Evolutionary conservation across 2,329 filamentous ascomycete species (phyloP), one percentile per base, ranked within the genome.

Genomic region (Cercospora zeae-maydis): DNA sequence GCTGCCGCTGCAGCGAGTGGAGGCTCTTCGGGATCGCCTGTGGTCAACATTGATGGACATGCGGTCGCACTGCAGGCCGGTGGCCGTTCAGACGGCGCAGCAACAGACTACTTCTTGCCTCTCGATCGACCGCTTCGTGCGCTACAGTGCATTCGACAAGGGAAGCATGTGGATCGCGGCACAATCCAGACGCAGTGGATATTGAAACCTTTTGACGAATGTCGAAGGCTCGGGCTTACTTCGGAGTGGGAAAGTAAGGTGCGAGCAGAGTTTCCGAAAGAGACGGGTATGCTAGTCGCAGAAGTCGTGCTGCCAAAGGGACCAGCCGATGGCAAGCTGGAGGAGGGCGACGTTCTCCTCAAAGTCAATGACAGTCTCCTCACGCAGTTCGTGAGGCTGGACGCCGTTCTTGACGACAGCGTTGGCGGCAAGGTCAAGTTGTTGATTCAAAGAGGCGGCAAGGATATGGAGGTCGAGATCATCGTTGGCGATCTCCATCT

Each of bases 101-200:
- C 96, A 11, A 99, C 95, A 19, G 95, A 99, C 76, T 99, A 99
- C 77, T 98, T 99, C 78, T 81, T 99, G 4, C 95, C 95, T 1
- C 82, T 99, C 13, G 93, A 99, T 75, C 88, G 95, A 61, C 95
- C 96, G 0, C 78, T 93, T 42, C 87, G 95, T 66, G 95, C 95
- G 1, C 82, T 99, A 59, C 85, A 92, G 73, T 96, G 92, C 72
- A 88, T 99, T 60, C 92, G 90, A 74, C 83, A 88, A 67, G 88
- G 86, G 34, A 84, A 88, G 69, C 84, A 84, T 1, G 88, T 99
- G 58, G 87, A 88, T n/a, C 85, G 95, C 70, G 95, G 95, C 53
- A 96, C 95, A n/a, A 96, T 99, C 55, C 95, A 99, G 78, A 96
- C 92, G 66, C 95, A 99, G 75, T 99, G 96, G 84, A 84, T 98